Percentiles rank a stretch among this genome's conserved stretches.
These are phyloP conservation scores for Apiotrichum porosum DNA, from an alignment of 1,284 basidiomycete species.

Conservation along the genomic window DNA sequence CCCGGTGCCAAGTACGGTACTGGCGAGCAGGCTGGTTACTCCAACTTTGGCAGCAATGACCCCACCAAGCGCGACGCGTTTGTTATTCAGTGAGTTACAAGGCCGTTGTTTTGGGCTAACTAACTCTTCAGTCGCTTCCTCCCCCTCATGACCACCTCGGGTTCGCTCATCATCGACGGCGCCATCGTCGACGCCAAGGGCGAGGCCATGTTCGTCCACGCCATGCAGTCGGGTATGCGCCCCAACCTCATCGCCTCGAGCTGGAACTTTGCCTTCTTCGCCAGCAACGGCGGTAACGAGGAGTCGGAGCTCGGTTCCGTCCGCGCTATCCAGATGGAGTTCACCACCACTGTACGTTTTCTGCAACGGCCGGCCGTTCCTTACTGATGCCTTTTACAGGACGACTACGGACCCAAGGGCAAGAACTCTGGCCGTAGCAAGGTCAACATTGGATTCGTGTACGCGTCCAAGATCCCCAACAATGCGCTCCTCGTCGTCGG, in stretches of 20 bases:
- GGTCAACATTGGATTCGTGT: slow-evolving; percentile 70
- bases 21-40: slow-evolving; percentile 80
- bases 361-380: no score
- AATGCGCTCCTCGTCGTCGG: slow-evolving; percentile 49
- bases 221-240: slow-evolving; percentile 92
- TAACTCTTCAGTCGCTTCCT: slow-evolving; percentile 71
- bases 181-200: slow-evolving; percentile 63
- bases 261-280: slow-evolving; percentile 97
- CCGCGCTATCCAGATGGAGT: slow-evolving; percentile 91
- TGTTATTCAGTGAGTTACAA: slow-evolving; percentile 60
- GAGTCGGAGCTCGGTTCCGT: slow-evolving; percentile 62
- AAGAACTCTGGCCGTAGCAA: slow-evolving; percentile 70
- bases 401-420: slow-evolving; percentile 67
- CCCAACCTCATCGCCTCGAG: slow-evolving; percentile 84
- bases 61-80: slow-evolving; percentile 67
- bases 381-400: no score
- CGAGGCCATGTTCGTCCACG: slow-evolving; percentile 88
- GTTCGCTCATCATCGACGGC: slow-evolving; percentile 70
- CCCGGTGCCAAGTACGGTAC: slow-evolving; percentile 90
- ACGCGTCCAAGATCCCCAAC: slow-evolving; percentile 20
- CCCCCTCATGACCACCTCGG: slow-evolving; percentile 65
- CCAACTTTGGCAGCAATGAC: slow-evolving; percentile 67
- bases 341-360: slow-evolving; percentile 66
- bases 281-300: slow-evolving; percentile 53
- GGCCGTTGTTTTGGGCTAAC: not conserved